Evolutionary conservation across 1,139 yeast species (phyloP).

Genomic region (Pneumocystis carinii): DNA sequence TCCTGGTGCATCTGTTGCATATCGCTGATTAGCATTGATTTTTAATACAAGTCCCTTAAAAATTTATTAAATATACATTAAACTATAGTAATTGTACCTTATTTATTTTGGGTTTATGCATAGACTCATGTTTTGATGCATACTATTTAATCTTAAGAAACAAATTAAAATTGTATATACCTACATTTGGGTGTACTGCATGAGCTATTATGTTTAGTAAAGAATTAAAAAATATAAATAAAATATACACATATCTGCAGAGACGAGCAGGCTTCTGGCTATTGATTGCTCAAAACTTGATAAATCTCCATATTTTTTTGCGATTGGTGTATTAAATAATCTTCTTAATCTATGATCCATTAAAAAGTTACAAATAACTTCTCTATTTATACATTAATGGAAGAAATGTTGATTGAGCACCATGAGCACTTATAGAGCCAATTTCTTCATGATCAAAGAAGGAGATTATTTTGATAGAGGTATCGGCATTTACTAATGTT

Average conservation of each 20-base stretch:
- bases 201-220: constrained; percentile 39
- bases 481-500: constrained; percentile 8
- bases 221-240: not conserved
- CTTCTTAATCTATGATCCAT: constrained; percentile 7
- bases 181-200: constrained; percentile 86
- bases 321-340: not conserved
- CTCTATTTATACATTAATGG: constrained; percentile 35
- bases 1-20: constrained; percentile 87
- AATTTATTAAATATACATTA: not conserved
- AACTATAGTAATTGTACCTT: constrained; percentile 16
- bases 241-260: constrained; percentile 55
- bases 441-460: constrained; percentile 92
- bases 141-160: not conserved
- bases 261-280: constrained; percentile 72
- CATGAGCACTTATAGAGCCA: constrained; percentile 88
- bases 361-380: not conserved
- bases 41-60: constrained; percentile 72
- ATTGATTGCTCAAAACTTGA: constrained; percentile 43
- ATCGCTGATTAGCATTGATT: constrained; percentile 86
- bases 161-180: not conserved
- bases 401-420: constrained; percentile 83
- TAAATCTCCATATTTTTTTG: constrained; percentile 14
- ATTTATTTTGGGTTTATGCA: constrained; percentile 68
- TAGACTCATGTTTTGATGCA: constrained; percentile 48
- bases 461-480: constrained; percentile 54